phyloP scores from a whole-genome alignment of 2,329 filamentous ascomycete genomes.

The Aaosphaeria arxii region DNA sequence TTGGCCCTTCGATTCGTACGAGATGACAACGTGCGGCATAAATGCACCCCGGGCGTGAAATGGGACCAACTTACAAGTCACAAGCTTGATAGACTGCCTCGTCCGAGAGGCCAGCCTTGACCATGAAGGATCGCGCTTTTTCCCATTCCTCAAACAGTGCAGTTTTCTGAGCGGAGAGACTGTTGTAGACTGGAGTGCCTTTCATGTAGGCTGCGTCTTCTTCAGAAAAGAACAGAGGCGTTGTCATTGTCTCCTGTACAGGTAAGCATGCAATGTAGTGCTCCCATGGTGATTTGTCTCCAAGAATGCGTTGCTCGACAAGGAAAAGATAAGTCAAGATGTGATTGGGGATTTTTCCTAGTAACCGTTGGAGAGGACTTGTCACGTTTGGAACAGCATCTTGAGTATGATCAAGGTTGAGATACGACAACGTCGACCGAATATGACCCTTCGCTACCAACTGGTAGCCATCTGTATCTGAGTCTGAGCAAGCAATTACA shows the following conservation, averaged over 20 bases:
- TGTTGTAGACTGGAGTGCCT: conserved; percentile 32
- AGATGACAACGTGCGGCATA: too few relatives aligned
- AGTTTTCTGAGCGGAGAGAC: conserved; percentile 17
- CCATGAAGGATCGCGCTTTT: conserved; percentile 5
- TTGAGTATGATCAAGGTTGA: conserved; percentile 30
- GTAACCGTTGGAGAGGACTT: conserved; percentile 21
- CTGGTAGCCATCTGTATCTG: conserved; percentile 11
- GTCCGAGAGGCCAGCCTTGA: neutral
- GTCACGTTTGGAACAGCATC: conserved; percentile 20
- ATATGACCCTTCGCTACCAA: conserved; percentile 30
- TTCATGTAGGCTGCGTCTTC: conserved; percentile 32
- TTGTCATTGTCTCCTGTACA: conserved; percentile 26
- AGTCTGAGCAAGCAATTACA: conserved; percentile 20
- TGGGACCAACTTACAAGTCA: conserved; percentile 2
- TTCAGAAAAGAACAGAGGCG: conserved; percentile 36
- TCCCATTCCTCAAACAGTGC: conserved; percentile 22
- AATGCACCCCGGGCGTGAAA: too few relatives aligned
- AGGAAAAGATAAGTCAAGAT: conserved; percentile 35
- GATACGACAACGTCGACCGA: conserved; percentile 31
- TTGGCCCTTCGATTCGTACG: too few relatives aligned
- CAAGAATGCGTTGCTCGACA: conserved; percentile 28
- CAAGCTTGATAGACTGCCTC: neutral
- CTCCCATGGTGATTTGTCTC: conserved; percentile 29
- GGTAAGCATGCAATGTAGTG: conserved; percentile 37
- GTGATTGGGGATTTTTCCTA: conserved; percentile 25